Evolutionary conservation across 345 rosid genomes (phyloP).

Genomic region (Triadica sebifera): DNA sequence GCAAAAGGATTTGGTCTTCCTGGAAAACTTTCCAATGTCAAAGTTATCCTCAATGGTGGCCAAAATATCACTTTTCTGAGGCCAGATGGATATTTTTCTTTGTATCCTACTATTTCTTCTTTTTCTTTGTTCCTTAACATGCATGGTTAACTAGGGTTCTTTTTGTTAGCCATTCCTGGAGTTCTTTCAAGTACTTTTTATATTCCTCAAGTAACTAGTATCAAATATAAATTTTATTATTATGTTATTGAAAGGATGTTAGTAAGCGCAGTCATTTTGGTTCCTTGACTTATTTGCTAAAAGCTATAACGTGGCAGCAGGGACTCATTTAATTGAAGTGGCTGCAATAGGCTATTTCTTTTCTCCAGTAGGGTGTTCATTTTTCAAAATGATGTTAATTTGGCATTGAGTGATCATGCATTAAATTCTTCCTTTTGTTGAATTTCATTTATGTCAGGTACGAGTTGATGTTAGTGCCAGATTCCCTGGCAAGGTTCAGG

Average conservation of each 20-base stretch:
- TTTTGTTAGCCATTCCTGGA: neutral
- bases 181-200: neutral
- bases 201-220: neutral
- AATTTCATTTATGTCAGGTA: slow-evolving; percentile 47
- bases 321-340: slow-evolving; percentile 96
- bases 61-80: slow-evolving; percentile 65
- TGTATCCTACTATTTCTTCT: slow-evolving; percentile 53
- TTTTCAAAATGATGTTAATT: slow-evolving; percentile 8
- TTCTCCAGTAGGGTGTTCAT: slow-evolving; percentile 66
- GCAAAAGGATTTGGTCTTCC: slow-evolving; percentile 47
- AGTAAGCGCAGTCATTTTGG: neutral
- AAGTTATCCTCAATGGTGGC: slow-evolving; percentile 88
- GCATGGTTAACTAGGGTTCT: neutral
- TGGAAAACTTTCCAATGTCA: slow-evolving; percentile 66
- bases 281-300: slow-evolving; percentile 52
- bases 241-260: neutral
- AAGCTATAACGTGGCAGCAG: slow-evolving; percentile 84
- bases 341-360: slow-evolving; percentile 81
- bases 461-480: slow-evolving; percentile 98
- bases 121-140: neutral
- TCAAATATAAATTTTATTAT: neutral
- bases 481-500: slow-evolving; percentile 90
- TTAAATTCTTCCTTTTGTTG: slow-evolving; percentile 9
- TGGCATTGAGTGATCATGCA: neutral
- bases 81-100: slow-evolving; percentile 97